Evolutionary conservation across 352 stramenopile species (phyloP).

Genomic region (Phytophthora nicotianae): DNA sequence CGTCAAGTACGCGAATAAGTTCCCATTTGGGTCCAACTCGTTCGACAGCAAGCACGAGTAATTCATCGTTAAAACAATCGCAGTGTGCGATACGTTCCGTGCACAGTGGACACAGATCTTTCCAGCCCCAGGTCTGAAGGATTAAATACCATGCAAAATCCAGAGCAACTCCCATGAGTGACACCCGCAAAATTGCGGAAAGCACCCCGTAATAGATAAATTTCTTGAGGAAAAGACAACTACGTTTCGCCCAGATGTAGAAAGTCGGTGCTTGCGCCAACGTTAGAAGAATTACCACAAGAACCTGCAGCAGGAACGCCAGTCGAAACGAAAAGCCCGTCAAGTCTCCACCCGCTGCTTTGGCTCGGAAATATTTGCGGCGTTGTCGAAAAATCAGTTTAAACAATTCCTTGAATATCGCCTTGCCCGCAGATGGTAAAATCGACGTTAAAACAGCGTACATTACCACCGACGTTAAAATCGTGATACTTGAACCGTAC

Average conservation of each 20-base stretch:
- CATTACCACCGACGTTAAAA: slow-evolving; percentile 48
- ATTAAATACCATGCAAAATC: slow-evolving; percentile 64
- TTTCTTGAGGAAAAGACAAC: slow-evolving; percentile 61
- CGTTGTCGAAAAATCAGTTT: slow-evolving; percentile 78
- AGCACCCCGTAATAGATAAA: slow-evolving; percentile 72
- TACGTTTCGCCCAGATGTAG: slow-evolving; percentile 71
- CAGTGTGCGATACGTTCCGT: slow-evolving; percentile 69
- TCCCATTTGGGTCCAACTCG: slow-evolving; percentile 68
- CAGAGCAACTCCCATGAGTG: slow-evolving; percentile 51
- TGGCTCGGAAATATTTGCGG: slow-evolving; percentile 68
- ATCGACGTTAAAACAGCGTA: slow-evolving; percentile 61
- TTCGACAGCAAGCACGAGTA: slow-evolving; percentile 62
- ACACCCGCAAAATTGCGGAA: slow-evolving; percentile 57
- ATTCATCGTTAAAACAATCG: slow-evolving; percentile 77
- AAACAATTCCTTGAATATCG: slow-evolving; percentile 79
- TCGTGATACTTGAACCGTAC: slow-evolving; percentile 38
- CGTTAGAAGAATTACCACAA: slow-evolving; percentile 58
- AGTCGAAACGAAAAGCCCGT: slow-evolving; percentile 58
- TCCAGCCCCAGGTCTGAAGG: slow-evolving; percentile 65
- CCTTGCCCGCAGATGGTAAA: slow-evolving; percentile 61
- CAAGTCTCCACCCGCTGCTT: slow-evolving; percentile 46
- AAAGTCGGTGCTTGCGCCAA: slow-evolving; percentile 60
- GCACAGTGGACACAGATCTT: slow-evolving; percentile 68
- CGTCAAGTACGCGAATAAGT: slow-evolving; percentile 60
- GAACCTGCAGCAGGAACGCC: slow-evolving; percentile 60